Evolutionary conservation across 768 basidiomycete genomes (phyloP), one percentile per base, ranked within the genome.

Genomic region (Termitomyces sp.): DNA sequence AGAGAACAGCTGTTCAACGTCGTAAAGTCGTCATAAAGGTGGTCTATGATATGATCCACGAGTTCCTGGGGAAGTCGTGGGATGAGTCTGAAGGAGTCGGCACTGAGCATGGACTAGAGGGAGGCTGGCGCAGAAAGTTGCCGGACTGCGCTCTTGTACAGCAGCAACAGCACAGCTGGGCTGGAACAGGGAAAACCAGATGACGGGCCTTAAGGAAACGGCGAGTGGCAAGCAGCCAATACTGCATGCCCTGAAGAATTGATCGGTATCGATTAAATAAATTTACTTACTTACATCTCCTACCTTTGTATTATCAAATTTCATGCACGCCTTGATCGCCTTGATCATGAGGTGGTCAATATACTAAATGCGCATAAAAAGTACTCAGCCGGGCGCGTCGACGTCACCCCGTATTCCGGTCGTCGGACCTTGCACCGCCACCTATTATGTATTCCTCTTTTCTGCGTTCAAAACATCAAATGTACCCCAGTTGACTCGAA

Each of bases 1-100:
- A 72, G 71, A 3, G 79, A 70, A 60, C 79, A 81, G 42, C 59
- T 59, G 47, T 56, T 65, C 50, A 81, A 67, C 20, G 74, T 63
- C 45, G 56, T 4, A 20, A 62, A 63, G 59, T 79, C 74, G 63
- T 76, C 71, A 67, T 75, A 66, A 40, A 81, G 70, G 62, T 80
- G 72, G 71, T 81, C 81, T 67, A 82, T 71, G 65, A 81, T 76
- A 59, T 76, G 68, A 72, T 81, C 81, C n/a, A 78, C 72, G 47
- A 80, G 75, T 65, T 81, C 80, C 65, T 81, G 80, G 1, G 80
- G 80, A 10, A 81, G 73, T 38, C 60, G 66, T 32, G 66, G 67
- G 20, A 67, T 52, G 51, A 64, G 47, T 25, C 15, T 29, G 25
- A 36, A 46, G 32, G 53, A 60, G 25, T 51, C 48, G 49, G 53